Evolutionary conservation across 108 stramenopile species (phyloP).

Genomic region (Pelagomonas calceolata): DNA sequence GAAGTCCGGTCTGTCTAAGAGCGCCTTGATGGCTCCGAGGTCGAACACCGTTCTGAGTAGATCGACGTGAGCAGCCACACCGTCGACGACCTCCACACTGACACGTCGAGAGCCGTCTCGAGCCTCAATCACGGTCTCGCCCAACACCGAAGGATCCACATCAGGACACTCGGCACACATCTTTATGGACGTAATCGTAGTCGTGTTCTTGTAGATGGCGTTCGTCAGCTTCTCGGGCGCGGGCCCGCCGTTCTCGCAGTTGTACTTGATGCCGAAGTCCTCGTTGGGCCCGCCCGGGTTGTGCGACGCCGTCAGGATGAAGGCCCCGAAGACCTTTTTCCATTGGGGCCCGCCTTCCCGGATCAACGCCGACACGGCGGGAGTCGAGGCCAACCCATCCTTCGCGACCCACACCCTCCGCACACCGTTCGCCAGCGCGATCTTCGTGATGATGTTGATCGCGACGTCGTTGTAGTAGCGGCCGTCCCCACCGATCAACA

Average conservation of each 20-base stretch:
- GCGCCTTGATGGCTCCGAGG: slow-evolving; percentile 77
- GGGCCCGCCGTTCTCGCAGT: slow-evolving; percentile 95
- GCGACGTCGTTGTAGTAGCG: slow-evolving; percentile 92
- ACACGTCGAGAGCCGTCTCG: slow-evolving; percentile 67
- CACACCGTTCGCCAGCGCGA: slow-evolving; percentile 53
- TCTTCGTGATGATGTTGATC: slow-evolving; percentile 90
- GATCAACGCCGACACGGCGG: slow-evolving; percentile 91
- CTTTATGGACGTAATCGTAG: slow-evolving; percentile 71
- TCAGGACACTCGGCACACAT: slow-evolving; percentile 80
- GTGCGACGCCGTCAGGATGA: slow-evolving; percentile 99
- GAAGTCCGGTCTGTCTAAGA: slow-evolving; percentile 86
- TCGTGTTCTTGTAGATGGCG: slow-evolving; percentile 76
- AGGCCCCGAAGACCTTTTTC: slow-evolving; percentile 90
- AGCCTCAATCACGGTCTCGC: slow-evolving; percentile 51
- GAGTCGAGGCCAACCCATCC: slow-evolving; percentile 93
- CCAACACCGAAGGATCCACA: slow-evolving; percentile 65
- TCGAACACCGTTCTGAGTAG: slow-evolving; percentile 94
- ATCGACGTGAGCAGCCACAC: slow-evolving; percentile 51
- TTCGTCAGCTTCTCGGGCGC: slow-evolving; percentile 86
- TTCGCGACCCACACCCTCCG: slow-evolving; percentile 90
- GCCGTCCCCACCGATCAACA: slow-evolving; percentile 96
- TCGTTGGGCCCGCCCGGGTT: slow-evolving; percentile 99
- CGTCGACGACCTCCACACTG: slow-evolving; percentile 75
- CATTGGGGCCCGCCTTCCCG: slow-evolving; percentile 85
- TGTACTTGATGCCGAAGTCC: slow-evolving; percentile 99